Evolutionary conservation across 2,329 filamentous ascomycete species (phyloP).

Genomic region (Pezicula neosporulosa): DNA sequence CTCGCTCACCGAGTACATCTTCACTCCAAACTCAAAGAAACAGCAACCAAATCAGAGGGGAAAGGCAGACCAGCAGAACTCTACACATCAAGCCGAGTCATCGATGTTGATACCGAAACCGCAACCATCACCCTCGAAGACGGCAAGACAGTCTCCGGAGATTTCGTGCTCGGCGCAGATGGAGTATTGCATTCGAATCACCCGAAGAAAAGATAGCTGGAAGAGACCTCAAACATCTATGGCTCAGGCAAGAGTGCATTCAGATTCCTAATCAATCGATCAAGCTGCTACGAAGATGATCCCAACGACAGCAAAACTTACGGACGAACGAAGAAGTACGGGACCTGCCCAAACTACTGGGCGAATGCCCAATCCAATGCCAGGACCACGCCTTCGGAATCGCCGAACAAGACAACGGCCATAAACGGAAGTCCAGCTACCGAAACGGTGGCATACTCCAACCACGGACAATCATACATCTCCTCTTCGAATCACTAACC

Average conservation of each 20-base stretch:
- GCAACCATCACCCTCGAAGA: slow-evolving; percentile 41
- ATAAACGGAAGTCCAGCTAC: too few species aligned
- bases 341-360: too few species aligned
- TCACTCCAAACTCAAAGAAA: slow-evolving; percentile 47
- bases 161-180: slow-evolving; percentile 53
- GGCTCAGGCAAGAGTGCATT: slow-evolving; percentile 17
- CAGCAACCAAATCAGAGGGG: slow-evolving; percentile 37
- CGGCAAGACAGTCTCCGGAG: slow-evolving; percentile 39
- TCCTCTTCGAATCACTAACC: slow-evolving; percentile 56
- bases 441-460: too few species aligned
- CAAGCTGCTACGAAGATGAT: too few species aligned
- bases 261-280: slow-evolving; percentile 15
- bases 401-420: too few species aligned
- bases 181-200: too few species aligned
- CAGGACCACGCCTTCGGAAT: too few species aligned
- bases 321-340: too few species aligned
- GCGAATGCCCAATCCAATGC: too few species aligned
- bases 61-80: slow-evolving; percentile 34
- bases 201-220: neutral
- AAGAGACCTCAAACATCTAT: neutral
- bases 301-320: too few species aligned
- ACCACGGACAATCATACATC: too few species aligned
- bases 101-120: slow-evolving; percentile 36
- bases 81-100: slow-evolving; percentile 38
- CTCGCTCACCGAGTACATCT: slow-evolving; percentile 50